A percentile compares a stretch with the other conserved stretches of the same genome.
Evolutionary conservation across 805 yeast genomes (phyloP).

Genomic region (Yarrowia porcina): DNA sequence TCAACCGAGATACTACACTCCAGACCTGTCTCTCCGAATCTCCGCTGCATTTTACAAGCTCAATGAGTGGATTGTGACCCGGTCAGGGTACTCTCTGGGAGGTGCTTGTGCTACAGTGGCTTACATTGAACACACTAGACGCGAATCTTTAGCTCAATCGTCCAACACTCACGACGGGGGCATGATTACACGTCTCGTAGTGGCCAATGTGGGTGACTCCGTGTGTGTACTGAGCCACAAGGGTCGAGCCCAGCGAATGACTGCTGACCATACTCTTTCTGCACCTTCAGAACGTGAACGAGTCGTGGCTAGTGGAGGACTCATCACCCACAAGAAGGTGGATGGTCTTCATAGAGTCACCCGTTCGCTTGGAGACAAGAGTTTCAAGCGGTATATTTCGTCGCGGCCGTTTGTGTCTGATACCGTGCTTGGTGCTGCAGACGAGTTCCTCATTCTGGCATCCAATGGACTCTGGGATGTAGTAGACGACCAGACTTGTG

Average conservation of each 20-base stretch:
- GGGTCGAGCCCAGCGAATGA: conserved; percentile 17
- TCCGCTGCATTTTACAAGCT: conserved; percentile 14
- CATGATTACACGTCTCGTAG: conserved; percentile 1
- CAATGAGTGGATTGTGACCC: conserved; percentile 14
- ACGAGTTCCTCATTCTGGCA: conserved; percentile 72
- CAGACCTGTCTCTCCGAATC: not conserved
- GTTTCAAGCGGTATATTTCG: conserved; percentile 68
- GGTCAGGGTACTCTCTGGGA: conserved; percentile 1
- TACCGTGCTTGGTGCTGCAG: conserved; percentile 53
- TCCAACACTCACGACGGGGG: not conserved
- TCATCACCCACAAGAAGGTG: conserved; percentile 40
- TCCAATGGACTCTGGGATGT: conserved; percentile 94
- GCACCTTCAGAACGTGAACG: conserved; percentile 20
- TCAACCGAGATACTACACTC: conserved; percentile 13
- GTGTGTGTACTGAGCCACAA: conserved; percentile 5
- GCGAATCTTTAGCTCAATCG: not conserved
- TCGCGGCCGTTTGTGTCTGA: conserved; percentile 68
- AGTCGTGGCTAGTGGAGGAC: conserved; percentile 19
- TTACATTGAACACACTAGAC: conserved; percentile 5
- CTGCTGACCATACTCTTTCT: conserved; percentile 10
- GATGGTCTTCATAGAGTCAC: conserved; percentile 84
- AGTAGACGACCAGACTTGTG: conserved; percentile 66
- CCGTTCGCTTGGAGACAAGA: conserved; percentile 75
- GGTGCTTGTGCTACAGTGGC: conserved; percentile 19
- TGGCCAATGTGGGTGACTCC: conserved; percentile 12